phyloP scores from a whole-genome alignment of 306 rosid genomes.

The Luffa acutangula region DNA sequence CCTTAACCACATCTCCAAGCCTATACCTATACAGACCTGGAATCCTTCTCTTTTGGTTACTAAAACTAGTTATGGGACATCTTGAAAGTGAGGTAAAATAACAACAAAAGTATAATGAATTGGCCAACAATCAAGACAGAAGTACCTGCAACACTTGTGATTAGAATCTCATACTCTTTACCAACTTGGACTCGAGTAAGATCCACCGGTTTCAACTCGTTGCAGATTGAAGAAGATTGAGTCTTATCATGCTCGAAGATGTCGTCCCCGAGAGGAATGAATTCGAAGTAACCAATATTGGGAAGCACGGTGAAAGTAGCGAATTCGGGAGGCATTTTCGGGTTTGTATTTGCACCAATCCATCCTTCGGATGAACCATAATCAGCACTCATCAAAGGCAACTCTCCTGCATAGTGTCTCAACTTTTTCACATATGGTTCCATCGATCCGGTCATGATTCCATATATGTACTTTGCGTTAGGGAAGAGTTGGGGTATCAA shows the following conservation, averaged over 20 bases:
- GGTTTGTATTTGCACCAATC: conserved; percentile 73
- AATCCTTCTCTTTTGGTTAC: neutral
- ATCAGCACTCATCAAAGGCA: conserved; percentile 72
- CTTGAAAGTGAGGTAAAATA: neutral
- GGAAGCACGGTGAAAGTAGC: conserved; percentile 72
- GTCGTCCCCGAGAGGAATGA: conserved; percentile 41
- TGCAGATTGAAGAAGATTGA: conserved; percentile 9
- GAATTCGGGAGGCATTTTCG: conserved; percentile 45
- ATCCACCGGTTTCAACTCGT: conserved; percentile 42
- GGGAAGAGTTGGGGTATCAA: conserved; percentile 70
- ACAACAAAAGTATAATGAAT: neutral
- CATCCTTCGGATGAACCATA: conserved; percentile 96
- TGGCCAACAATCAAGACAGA: neutral
- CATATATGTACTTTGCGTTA: conserved; percentile 58
- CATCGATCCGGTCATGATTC: conserved; percentile 92
- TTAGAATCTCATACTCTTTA: conserved; percentile 57
- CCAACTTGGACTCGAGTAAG: conserved; percentile 60
- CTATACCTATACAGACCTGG: conserved; percentile 75
- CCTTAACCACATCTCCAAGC: conserved; percentile 74
- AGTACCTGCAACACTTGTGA: conserved; percentile 75
- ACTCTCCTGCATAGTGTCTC: conserved; percentile 70
- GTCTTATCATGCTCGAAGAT: conserved; percentile 11
- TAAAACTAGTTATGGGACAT: neutral
- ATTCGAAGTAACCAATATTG: conserved; percentile 76
- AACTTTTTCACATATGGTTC: conserved; percentile 61